Evolutionary conservation across 2,329 filamentous ascomycete genomes (phyloP), one percentile per base, ranked within the genome.

Genomic region (Aspergillus sp.): DNA sequence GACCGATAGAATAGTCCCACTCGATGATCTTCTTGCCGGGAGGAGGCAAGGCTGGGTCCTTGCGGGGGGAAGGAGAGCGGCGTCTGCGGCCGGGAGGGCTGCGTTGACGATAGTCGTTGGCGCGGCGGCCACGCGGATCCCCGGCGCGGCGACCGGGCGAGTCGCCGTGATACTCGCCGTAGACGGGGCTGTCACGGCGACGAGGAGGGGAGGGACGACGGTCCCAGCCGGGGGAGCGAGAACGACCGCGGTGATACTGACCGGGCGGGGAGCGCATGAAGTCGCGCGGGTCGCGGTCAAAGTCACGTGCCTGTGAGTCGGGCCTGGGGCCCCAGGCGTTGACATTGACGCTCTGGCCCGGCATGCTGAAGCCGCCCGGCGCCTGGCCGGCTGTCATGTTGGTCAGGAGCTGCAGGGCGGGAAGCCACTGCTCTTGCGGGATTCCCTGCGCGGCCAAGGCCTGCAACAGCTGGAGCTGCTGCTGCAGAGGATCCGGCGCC

Each of bases 101-200:
- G 71, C 95, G 91, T 74, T 97, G 92, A 65, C 94, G 90, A 78
- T 96, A 97, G 45, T 92, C 80, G 65, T 78, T 78, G 57, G 80
- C 76, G 57, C 81, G 78, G 71, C 81, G 78, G 60, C 80, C 78
- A 64, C 80, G 80, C 49, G 84, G 82, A 63, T 87, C 85, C 59
- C 82, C 81, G 54, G 83, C 83, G 59, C 84, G 84, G 65, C 84
- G 82, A 58, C 84, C 84, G 39, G 87, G 85, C 18, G 87, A 88
- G 70, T 88, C 86, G 61, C 85, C 88, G 61, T 90, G 88, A 77
- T 91, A 94, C 56, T 89, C 86, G 61, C 86, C 88, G 76, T 88
- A 90, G 6, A 87, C 86, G 56, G 88, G 88, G 67, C 90, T 91
- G 69, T 85, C 83, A 60, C 85, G 83, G 65, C 85, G 84, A 65